Percentiles rank a stretch among this genome's conserved stretches.
phyloP scores from a whole-genome alignment of 1,139 yeast species.

The Geotrichum fermentans region DNA sequence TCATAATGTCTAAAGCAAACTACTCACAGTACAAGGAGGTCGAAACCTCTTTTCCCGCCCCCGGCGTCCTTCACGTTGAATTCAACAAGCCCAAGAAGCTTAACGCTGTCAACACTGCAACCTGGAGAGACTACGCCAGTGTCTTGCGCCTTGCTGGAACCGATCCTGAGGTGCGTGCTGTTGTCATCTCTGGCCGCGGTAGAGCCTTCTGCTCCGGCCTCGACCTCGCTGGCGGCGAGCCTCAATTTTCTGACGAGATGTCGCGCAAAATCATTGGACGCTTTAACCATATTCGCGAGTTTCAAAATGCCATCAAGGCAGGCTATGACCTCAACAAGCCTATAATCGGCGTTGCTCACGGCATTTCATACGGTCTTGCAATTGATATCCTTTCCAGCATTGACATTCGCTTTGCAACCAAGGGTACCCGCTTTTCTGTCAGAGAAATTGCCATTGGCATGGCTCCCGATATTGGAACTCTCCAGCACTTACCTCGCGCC shows the following conservation, averaged over 20 bases:
- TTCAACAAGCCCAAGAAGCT: slow-evolving; percentile 58
- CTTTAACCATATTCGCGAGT: slow-evolving; percentile 42
- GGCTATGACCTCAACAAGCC: slow-evolving; percentile 38
- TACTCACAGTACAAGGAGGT: slow-evolving; percentile 17
- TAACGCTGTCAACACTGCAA: slow-evolving; percentile 53
- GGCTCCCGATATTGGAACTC: slow-evolving; percentile 75
- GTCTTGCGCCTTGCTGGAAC: slow-evolving; percentile 48
- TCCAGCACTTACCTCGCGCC: slow-evolving; percentile 60
- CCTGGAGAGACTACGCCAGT: slow-evolving; percentile 43
- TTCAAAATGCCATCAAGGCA: slow-evolving; percentile 50
- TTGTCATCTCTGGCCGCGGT: slow-evolving; percentile 56
- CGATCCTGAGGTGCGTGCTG: slow-evolving; percentile 47
- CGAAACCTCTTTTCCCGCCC: slow-evolving; percentile 26
- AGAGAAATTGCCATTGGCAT: slow-evolving; percentile 71
- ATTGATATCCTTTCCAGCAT: slow-evolving; percentile 59
- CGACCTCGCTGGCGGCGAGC: slow-evolving; percentile 40
- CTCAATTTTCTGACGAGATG: slow-evolving; percentile 21
- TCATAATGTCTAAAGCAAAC: background rate
- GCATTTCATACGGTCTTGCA: slow-evolving; percentile 56
- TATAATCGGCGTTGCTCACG: slow-evolving; percentile 46
- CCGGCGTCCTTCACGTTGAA: slow-evolving; percentile 55
- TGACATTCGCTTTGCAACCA: slow-evolving; percentile 54
- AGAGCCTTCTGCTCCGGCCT: slow-evolving; percentile 63
- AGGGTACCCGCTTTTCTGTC: slow-evolving; percentile 53
- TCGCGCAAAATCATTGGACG: slow-evolving; percentile 37